Evolutionary conservation across 2,329 filamentous ascomycete species (phyloP), one percentile per base, ranked within the genome.

Genomic region (Venturia nashicola): DNA sequence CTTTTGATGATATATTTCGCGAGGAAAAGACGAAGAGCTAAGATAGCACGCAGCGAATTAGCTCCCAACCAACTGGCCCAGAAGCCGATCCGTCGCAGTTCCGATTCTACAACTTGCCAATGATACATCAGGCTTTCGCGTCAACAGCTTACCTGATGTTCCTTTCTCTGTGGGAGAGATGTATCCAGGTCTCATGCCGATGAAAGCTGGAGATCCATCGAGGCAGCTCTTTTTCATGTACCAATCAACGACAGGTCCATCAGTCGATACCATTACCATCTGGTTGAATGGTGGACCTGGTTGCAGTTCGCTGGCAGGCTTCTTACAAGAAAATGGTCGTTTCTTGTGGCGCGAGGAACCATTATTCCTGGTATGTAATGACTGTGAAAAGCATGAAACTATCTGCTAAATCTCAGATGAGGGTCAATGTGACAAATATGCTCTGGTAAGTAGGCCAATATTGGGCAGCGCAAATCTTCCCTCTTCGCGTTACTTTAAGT

Each of bases 251-350:
- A 66, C 66, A 18, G 67, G 67, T 8, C 40, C 57, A 5, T 65
- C 68, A 32, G 67, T 68, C n/a, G 65, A 70, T 16, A 67, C 66
- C 23, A 61, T 67, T 32, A 67, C 65, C 12, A 63, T 67, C 23
- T 67, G 63, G 62, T 27, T 70, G 36, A 70, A 69, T 62, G 68
- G 68, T 20, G 68, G 68, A 5, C 68, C 68, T 44, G 68, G 68
- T 63, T 65, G 64, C 20, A 60, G 51, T 39, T 64, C 61, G 9
- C 42, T 65, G 2, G 65, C 65, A 42, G 63, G 46, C 20, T 66
- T 65, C 42, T 66, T 66, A 34, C 65, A 65, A 43, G 65, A 66
- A 34, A 65, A 64, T 55, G 64, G 63, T n/a, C 32, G 42, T 16
- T 65, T 51, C 40, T 34, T 62, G 9, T 65, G 63, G 63, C 27